Evolutionary conservation across 2,329 filamentous ascomycete genomes (phyloP), one percentile per base, ranked within the genome.

Genomic region (Exserohilum turcica): DNA sequence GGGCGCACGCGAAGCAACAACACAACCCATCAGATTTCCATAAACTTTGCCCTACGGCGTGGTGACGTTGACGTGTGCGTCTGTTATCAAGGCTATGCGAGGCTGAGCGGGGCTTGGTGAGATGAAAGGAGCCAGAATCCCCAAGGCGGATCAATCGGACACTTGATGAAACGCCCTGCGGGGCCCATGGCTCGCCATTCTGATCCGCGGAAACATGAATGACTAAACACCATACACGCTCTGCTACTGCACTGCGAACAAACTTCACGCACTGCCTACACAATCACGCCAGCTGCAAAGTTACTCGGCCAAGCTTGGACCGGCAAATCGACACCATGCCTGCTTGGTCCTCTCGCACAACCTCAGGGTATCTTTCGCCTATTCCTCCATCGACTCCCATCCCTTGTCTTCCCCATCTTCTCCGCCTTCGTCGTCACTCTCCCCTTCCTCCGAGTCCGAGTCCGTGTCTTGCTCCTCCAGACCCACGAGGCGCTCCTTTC

Each of bases 401-500:
- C 72, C 73, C 57, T 74, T 70, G 16, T 67, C 66, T 33, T 54
- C 67, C 7, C 57, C 66, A 9, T 67, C 70, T 1, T 67, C 72
- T 3, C 65, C 72, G 3, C 74, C 81, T 21, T 78, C 71, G 19
- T 78, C 71, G 6, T 66, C 59, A 40, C 76, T 77, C 37, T 76
- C 79, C 36, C 75, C 82, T 54, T 79, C 80, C 37, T 79, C 82
- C 24, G 68, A 72, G 53, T 86, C 85, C 43, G 83, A 84, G 59
- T 88, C 88, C 61, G 86, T 88, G 57, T 84, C 81, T 60, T 81
- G 77, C 39, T 87, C 83, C 31, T 84, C 82, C 42, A 96, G 81
- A 1, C 88, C 89, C 5, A 97, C 85, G 42, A 94, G 79, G 52
- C 90, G 84, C 76, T 99, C 93, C 71, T 82, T 79, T 19, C 86